Evolutionary conservation across 306 rosid species (phyloP), one percentile per base, ranked within the genome.

Genomic region (Gastrolobium bilobum): DNA sequence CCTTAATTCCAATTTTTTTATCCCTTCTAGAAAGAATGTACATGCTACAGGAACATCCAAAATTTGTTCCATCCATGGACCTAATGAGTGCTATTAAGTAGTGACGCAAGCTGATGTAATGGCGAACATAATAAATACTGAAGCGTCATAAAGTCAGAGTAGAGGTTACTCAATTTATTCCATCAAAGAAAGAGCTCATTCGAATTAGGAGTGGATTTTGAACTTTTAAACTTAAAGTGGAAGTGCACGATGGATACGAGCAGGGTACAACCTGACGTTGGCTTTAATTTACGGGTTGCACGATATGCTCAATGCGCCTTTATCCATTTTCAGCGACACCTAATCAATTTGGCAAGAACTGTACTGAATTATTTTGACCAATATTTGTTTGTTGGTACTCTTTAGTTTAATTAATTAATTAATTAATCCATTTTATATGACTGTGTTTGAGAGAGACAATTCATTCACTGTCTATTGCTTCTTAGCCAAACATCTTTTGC

Each of bases 231-330:
- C 37, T 7, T 38, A 4, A 43, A 66, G 80, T 83, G 86, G 76
- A 57, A 65, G 80, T 56, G 71, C 82, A 82, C 62, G 38, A 71
- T 48, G 77, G 30, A 71, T 74, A 74, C 80, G 59, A 59, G 5
- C 5, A n/a, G 42, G 75, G 57, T 54, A 65, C 76, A 35, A 4
- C 2, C 31, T 34, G 29, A 29, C 20, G 14, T 51, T 68, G 68
- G 61, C 56, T 14, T 56, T 20, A 20, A 20, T 20, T 20, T 44
- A 26, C 26, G 2, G 47, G n/a, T 70, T 50, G 34, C 75, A 50
- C 3, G 64, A 43, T 60, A 4, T 50, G 54, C 77, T 37, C 15
- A 47, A 48, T 38, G 62, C 38, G 10, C 30, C 57, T 71, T 33
- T 44, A 62, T 79, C 20, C 65, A 60, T 60, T 60, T 4, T 59